Evolutionary conservation across 2,329 filamentous ascomycete genomes (phyloP).

Genomic region (Endocalyx cinctus): DNA sequence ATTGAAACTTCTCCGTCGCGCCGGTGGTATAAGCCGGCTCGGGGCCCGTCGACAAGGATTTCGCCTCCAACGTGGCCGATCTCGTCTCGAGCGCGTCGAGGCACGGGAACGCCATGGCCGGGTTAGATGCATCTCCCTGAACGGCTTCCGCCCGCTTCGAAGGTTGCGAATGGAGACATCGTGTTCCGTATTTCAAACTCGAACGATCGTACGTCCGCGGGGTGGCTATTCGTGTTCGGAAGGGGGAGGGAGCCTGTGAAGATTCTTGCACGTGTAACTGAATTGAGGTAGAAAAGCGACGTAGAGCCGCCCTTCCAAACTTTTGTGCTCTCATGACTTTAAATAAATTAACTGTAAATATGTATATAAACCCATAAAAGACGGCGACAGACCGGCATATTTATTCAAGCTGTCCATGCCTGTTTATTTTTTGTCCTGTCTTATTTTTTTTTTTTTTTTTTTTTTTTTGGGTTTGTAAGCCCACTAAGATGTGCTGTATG

Average conservation of each 20-base stretch:
- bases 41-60: constrained; percentile 69
- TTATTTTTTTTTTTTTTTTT: constrained; percentile 8
- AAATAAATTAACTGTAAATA: neutral
- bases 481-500: constrained; percentile 7
- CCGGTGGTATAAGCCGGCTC: constrained; percentile 94
- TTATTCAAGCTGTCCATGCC: no score
- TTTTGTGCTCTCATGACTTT: constrained; percentile 21
- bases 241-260: constrained; percentile 3
- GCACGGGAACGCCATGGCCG: constrained; percentile 84
- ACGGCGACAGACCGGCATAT: constrained; percentile 6
- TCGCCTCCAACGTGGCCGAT: constrained; percentile 66
- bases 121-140: constrained; percentile 59
- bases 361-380: constrained; percentile 7
- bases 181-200: constrained; percentile 9
- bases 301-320: constrained; percentile 17
- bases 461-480: constrained; percentile 19
- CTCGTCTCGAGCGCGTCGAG: constrained; percentile 78
- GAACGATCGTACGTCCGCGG: constrained; percentile 1
- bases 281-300: constrained; percentile 16
- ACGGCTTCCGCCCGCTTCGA: constrained; percentile 15
- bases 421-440: no score
- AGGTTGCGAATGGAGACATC: constrained; percentile 20
- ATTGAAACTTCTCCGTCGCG: constrained; percentile 73
- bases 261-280: constrained; percentile 5
- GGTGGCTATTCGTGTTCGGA: constrained; percentile 7